These are phyloP conservation scores for Pichia sp. DNA, from an alignment of 1,139 yeast genomes.

Conservation along the genomic window DNA sequence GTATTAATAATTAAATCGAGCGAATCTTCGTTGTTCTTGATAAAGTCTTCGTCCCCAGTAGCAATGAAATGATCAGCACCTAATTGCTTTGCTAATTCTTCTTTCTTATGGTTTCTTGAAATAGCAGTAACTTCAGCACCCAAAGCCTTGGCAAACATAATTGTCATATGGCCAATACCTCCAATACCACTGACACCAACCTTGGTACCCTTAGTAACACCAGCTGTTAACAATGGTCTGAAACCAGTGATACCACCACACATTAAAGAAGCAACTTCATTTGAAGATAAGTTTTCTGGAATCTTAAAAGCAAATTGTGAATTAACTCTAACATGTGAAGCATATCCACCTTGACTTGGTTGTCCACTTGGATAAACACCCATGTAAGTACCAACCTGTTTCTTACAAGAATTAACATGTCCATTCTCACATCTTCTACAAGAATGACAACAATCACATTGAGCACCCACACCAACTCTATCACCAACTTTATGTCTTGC, in stretches of 20 bases:
- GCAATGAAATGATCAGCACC: constrained; percentile 51
- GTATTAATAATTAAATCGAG: constrained; percentile 47
- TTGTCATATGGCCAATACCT: constrained; percentile 55
- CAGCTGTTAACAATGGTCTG: constrained; percentile 45
- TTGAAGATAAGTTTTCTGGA: constrained; percentile 43
- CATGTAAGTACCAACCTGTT: constrained; percentile 38
- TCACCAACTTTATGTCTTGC: constrained; percentile 44
- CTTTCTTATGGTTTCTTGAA: constrained; percentile 44
- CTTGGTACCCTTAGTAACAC: constrained; percentile 32
- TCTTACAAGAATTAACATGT: constrained; percentile 42
- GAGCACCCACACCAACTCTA: constrained; percentile 60
- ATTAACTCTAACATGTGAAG: constrained; percentile 48
- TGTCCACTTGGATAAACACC: constrained; percentile 33
- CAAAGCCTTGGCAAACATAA: constrained; percentile 48
- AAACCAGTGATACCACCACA: constrained; percentile 63
- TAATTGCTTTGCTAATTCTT: constrained; percentile 41
- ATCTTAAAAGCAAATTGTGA: constrained; percentile 46
- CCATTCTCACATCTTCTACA: constrained; percentile 42
- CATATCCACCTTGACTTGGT: constrained; percentile 53
- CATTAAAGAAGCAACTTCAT: constrained; percentile 52
- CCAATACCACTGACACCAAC: constrained; percentile 54
- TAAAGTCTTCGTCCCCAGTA: constrained; percentile 34
- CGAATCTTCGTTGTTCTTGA: constrained; percentile 31
- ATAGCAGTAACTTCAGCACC: constrained; percentile 53
- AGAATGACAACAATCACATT: constrained; percentile 38